These are phyloP conservation scores for Russula brevipes DNA, from an alignment of 768 basidiomycete species.

Conservation along the genomic window DNA sequence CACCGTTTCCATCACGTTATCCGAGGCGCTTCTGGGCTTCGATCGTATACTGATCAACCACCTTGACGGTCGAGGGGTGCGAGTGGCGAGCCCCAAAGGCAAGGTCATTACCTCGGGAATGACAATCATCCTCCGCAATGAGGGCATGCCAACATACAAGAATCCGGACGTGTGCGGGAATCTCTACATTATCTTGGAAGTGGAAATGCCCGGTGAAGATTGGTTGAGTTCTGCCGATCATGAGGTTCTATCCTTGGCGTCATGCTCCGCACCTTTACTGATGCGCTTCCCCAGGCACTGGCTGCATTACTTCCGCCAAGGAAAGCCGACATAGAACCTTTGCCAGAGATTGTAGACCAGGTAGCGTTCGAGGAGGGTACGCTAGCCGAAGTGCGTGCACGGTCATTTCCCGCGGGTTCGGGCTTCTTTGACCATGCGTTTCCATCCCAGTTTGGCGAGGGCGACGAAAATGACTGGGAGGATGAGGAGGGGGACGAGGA, in stretches of 20 bases:
- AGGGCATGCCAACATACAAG: slow-evolving; percentile 86
- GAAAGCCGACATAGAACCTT: slow-evolving; percentile 65
- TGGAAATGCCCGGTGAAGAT: slow-evolving; percentile 81
- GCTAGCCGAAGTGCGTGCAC: slow-evolving; percentile 78
- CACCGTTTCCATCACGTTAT: slow-evolving; percentile 79
- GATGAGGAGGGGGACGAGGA: slow-evolving; percentile 69
- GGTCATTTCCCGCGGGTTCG: slow-evolving; percentile 66
- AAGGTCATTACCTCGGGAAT: slow-evolving; percentile 73
- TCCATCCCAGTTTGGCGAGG: slow-evolving; percentile 64
- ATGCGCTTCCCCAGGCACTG: slow-evolving; percentile 46
- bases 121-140: slow-evolving; percentile 68
- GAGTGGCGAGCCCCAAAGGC: slow-evolving; percentile 65
- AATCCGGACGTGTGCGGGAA: slow-evolving; percentile 67
- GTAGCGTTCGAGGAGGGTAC: slow-evolving; percentile 69
- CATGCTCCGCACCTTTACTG: slow-evolving; percentile 8
- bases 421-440: slow-evolving; percentile 76
- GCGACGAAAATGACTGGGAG: slow-evolving; percentile 59
- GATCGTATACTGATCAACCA: slow-evolving; percentile 86
- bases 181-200: slow-evolving; percentile 71
- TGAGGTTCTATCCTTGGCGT: slow-evolving; percentile 38
- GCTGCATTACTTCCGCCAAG: slow-evolving; percentile 67
- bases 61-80: slow-evolving; percentile 88
- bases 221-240: slow-evolving; percentile 69
- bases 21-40: slow-evolving; percentile 94
- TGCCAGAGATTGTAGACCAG: slow-evolving; percentile 65